Conservation (phyloP, 2,329 filamentous ascomycete genomes). For the Fusarium transvaalense region DNA sequence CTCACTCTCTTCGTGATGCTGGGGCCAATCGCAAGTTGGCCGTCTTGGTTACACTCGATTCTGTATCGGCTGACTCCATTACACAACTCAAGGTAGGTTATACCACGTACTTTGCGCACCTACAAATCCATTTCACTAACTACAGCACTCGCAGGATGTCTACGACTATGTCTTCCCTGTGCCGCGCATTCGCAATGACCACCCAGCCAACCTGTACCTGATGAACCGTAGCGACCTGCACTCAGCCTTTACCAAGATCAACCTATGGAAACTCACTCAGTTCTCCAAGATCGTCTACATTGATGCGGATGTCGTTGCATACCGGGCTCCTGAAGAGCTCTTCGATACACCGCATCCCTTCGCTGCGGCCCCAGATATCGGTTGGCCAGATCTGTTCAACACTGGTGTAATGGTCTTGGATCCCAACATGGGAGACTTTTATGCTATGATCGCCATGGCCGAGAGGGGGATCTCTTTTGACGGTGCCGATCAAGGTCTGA, state of each 20-base stretch:
- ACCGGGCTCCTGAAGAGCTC: constrained; percentile 92
- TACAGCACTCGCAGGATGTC: constrained; percentile 67
- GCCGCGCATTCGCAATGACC: constrained; percentile 79
- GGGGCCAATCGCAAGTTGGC: constrained; percentile 82
- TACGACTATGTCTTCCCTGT: constrained; percentile 94
- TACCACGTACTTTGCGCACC: not conserved
- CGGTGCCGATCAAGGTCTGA: constrained; percentile 92
- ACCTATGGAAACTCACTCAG: constrained; percentile 90
- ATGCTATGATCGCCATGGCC: constrained; percentile 85
- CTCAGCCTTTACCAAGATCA: constrained; percentile 96
- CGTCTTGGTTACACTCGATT: constrained; percentile 84
- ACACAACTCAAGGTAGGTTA: constrained; percentile 78
- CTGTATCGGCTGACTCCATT: constrained; percentile 79
- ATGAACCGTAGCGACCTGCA: constrained; percentile 93
- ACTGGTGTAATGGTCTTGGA: constrained; percentile 94
- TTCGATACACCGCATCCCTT: constrained; percentile 74
- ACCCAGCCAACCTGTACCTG: constrained; percentile 84
- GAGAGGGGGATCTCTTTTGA: constrained; percentile 93
- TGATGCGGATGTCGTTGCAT: constrained; percentile 92
- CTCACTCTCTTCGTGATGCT: constrained; percentile 92
- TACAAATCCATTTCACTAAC: constrained; percentile 13
- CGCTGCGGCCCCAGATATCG: constrained; percentile 89
- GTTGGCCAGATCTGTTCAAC: constrained; percentile 99
- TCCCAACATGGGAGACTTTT: constrained; percentile 89
- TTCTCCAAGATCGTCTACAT: constrained; percentile 95